phyloP scores from a whole-genome alignment of 2,329 filamentous ascomycete genomes.

The Cadophora malorum region DNA sequence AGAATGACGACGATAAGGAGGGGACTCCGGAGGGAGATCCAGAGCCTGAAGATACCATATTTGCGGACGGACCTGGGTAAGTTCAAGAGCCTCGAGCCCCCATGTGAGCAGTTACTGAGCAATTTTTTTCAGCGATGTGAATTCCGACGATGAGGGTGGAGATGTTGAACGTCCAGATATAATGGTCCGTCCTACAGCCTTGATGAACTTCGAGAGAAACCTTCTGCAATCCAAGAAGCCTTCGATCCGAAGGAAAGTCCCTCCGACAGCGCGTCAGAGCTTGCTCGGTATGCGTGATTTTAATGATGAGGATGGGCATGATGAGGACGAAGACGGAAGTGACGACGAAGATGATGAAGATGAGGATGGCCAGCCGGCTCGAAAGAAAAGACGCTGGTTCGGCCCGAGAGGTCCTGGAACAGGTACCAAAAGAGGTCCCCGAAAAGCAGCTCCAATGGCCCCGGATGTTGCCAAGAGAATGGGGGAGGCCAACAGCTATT shows the following conservation, averaged over 20 bases:
- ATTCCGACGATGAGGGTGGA: conserved; percentile 8
- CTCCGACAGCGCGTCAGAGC: neutral
- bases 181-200: conserved; percentile 9
- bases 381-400: conserved; percentile 13
- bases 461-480: conserved; percentile 74
- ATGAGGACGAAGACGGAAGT: conserved; percentile 12
- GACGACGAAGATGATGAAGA: conserved; percentile 4
- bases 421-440: conserved; percentile 46
- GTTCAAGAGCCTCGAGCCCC: neutral
- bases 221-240: neutral
- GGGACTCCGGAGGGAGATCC: neutral
- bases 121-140: neutral
- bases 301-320: neutral
- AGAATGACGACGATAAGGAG: neutral
- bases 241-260: neutral
- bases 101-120: neutral
- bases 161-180: conserved; percentile 13
- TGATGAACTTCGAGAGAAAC: conserved; percentile 16
- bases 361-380: neutral
- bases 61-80: neutral
- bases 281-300: neutral
- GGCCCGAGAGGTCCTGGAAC: conserved; percentile 7
- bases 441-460: conserved; percentile 69
- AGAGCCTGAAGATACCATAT: conserved; percentile 7
- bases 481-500: conserved; percentile 70